These are phyloP conservation scores for Suillus brevipes DNA, from an alignment of 768 basidiomycete genomes.

Conservation along the genomic window DNA sequence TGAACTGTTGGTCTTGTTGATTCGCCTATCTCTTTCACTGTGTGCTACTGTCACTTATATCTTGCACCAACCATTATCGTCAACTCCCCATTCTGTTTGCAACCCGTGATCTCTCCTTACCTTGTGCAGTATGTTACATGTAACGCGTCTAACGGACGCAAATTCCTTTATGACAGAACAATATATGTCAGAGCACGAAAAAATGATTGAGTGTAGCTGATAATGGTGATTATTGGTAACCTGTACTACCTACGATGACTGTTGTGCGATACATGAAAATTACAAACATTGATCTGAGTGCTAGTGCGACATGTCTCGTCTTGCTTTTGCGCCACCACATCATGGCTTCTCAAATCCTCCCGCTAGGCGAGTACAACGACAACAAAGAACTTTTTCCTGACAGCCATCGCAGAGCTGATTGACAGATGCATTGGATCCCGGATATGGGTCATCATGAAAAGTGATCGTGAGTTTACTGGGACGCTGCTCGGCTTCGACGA, in stretches of 20 bases:
- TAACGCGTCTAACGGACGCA: constrained; percentile 39
- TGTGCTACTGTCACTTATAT: constrained; percentile 8
- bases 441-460: constrained; percentile 99
- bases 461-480: constrained; percentile 94
- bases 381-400: constrained; percentile 2
- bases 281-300: not conserved
- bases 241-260: not conserved
- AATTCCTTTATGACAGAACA: constrained; percentile 18
- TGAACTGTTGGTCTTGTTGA: constrained; percentile 21
- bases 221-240: constrained; percentile 17
- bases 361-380: constrained; percentile 59
- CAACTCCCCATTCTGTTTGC: constrained; percentile 13
- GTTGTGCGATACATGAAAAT: constrained; percentile 11
- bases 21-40: constrained; percentile 8
- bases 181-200: constrained; percentile 20
- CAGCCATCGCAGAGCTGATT: constrained; percentile 70
- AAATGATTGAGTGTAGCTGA: constrained; percentile 21
- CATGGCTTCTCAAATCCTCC: constrained; percentile 94
- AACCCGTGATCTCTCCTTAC: constrained; percentile 13
- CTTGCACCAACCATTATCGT: not conserved
- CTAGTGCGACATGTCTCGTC: not conserved
- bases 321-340: constrained; percentile 8
- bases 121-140: constrained; percentile 14
- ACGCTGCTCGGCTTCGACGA: constrained; percentile 96
- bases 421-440: constrained; percentile 96